Evolutionary conservation across 140 eudicot species (phyloP).

Genomic region (Senecio squalidus): DNA sequence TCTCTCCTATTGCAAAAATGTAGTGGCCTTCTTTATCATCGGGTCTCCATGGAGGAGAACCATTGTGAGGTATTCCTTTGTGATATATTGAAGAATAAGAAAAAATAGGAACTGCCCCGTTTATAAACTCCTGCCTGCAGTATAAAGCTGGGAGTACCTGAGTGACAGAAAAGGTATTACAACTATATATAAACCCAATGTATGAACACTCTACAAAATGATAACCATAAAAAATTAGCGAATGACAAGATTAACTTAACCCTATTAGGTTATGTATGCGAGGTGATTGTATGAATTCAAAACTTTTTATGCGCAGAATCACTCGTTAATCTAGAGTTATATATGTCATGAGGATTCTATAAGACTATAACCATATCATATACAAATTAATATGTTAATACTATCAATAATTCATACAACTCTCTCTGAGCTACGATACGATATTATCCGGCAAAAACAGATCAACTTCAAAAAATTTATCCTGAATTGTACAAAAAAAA

Average conservation of each 20-base stretch:
- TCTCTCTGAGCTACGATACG: background rate
- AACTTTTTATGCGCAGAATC: background rate
- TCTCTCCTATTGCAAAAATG: conserved; percentile 75
- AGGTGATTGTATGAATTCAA: background rate
- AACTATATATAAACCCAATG: background rate
- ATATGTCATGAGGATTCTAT: conserved; percentile 5
- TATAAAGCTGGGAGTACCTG: conserved; percentile 73
- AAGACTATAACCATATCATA: conserved; percentile 1
- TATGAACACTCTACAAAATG: no score
- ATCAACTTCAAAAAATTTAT: no score
- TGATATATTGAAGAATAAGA: conserved; percentile 80
- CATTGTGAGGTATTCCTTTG: conserved; percentile 67
- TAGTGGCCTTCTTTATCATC: conserved; percentile 97
- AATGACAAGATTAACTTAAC: background rate
- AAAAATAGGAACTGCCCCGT: conserved; percentile 52
- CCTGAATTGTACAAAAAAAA: no score
- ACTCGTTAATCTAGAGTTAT: background rate
- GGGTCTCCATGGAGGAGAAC: conserved; percentile 91
- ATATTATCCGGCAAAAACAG: conserved; percentile 9
- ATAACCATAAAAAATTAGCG: background rate
- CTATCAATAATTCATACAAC: no score
- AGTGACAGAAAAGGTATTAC: conserved; percentile 9
- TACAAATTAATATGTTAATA: conserved; percentile 5
- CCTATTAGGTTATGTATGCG: no score
- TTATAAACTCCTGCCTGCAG: conserved; percentile 61